Evolutionary conservation across 169 alveolate species (phyloP).

Genomic region (Perkinsus marinus): DNA sequence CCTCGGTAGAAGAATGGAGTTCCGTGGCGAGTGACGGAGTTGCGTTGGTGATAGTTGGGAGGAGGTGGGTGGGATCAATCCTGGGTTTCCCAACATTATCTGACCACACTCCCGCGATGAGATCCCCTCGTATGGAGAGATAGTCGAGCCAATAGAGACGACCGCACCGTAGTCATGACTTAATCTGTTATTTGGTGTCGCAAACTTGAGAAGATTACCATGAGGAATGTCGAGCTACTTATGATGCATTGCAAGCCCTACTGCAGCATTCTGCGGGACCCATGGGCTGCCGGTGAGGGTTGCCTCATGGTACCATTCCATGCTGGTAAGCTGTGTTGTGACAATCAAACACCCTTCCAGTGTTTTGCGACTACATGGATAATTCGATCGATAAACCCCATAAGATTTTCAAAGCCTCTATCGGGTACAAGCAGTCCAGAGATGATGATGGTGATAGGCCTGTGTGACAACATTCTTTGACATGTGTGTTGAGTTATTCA

Average conservation of each 20-base stretch:
- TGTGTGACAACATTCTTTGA: neutral
- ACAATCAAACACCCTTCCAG: neutral
- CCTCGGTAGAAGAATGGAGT: too few species aligned
- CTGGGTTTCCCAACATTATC: too few species aligned
- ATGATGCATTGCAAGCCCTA: neutral
- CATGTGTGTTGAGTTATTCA: neutral
- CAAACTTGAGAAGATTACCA: too few species aligned
- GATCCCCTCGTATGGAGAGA: neutral
- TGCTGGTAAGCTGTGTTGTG: neutral
- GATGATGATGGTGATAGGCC: neutral
- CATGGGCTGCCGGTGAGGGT: neutral
- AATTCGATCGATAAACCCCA: neutral
- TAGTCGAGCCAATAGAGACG: neutral
- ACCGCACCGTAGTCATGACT: too few species aligned
- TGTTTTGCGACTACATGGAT: neutral
- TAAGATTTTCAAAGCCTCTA: neutral
- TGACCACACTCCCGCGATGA: too few species aligned
- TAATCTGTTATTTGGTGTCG: neutral
- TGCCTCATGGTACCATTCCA: neutral
- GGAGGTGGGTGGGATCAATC: too few species aligned
- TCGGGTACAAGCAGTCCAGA: neutral
- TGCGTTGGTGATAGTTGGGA: too few species aligned
- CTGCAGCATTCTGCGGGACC: neutral
- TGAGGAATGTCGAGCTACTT: neutral
- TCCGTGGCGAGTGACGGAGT: too few species aligned